Evolutionary conservation across 2,329 filamentous ascomycete species (phyloP), one percentile per base, ranked within the genome.

Genomic region (Acrocalymma vagum): DNA sequence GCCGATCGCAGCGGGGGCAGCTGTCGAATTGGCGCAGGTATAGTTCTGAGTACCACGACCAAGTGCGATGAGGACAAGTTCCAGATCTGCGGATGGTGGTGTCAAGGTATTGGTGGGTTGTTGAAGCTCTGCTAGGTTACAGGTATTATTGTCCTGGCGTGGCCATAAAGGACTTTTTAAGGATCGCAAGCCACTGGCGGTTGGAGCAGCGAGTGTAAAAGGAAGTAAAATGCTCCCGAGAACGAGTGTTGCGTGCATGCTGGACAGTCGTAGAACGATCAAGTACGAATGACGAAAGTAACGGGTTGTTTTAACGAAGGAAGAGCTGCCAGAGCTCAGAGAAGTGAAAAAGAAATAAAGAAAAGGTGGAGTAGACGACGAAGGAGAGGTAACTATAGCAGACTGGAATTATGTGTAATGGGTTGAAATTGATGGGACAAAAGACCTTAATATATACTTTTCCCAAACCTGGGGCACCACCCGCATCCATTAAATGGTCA

Each of bases 11-110:
- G 54, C 43, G 10, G 77, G 75, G 0, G 56, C 35, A 1, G 64
- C 53, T 3, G 48, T 45, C 6, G 58, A 38, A 22, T 53, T 48
- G 20, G 58, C 51, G 48, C 77, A 79, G 11, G 72, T 74, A 54
- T 78, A 80, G 64, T 78, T 79, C 47, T 80, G 76, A 9, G 73
- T 77, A 25, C 78, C 78, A 16, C 69, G 62, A 38, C 77, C 78
- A 14, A 77, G 48, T 5, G 72, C 71, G 33, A 79, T 58, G 46
- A 74, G 70, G 41, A 74, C 66, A 32, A 79, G 71, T 7, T 46
- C 41, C 17, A 63, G 47, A 46, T 58, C 53, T 4, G 55, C 34
- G 6, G 55, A 38, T 6, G 62, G 62, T 6, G 59, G 50, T 13
- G 48, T 47, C 11, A 69, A 52, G 9, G 49, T 51, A 35, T 47